phyloP scores from a whole-genome alignment of 805 yeast species.

The Cyberlindnera xylosilytica region DNA sequence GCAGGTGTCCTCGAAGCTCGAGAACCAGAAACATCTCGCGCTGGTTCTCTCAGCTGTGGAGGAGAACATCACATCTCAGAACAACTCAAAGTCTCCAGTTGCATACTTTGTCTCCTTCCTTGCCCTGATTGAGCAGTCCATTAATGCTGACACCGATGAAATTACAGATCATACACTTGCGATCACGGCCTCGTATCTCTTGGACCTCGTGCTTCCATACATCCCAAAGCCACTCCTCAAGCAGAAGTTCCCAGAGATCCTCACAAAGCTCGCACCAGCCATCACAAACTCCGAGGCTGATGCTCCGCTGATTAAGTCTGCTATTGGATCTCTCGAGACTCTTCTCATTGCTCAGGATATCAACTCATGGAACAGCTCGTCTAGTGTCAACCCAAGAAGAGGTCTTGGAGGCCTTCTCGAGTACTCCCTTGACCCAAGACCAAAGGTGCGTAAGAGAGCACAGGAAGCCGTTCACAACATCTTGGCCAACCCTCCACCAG shows the following conservation, averaged over 20 bases:
- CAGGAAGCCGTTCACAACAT: constrained; percentile 77
- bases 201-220: constrained; percentile 75
- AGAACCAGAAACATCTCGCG: constrained; percentile 84
- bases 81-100: constrained; percentile 54
- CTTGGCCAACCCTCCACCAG: constrained; percentile 63
- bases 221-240: constrained; percentile 67
- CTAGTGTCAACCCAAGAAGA: constrained; percentile 63
- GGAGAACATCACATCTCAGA: constrained; percentile 59
- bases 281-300: constrained; percentile 65
- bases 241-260: constrained; percentile 72
- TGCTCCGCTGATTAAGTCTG: constrained; percentile 78
- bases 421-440: constrained; percentile 81
- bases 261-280: constrained; percentile 78
- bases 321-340: constrained; percentile 82
- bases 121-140: constrained; percentile 74
- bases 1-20: constrained; percentile 75
- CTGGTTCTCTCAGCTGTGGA: constrained; percentile 85
- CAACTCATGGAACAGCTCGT: constrained; percentile 66
- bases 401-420: constrained; percentile 77
- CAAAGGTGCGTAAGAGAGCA: constrained; percentile 94
- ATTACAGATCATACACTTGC: constrained; percentile 63
- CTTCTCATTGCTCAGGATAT: constrained; percentile 77
- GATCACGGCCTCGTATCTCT: constrained; percentile 71
- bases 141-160: constrained; percentile 44
- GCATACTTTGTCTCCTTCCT: constrained; percentile 85